A percentile compares a stretch with the other conserved stretches of the same genome.
Evolutionary conservation across 768 basidiomycete genomes (phyloP).

Genomic region (Chiua virens): DNA sequence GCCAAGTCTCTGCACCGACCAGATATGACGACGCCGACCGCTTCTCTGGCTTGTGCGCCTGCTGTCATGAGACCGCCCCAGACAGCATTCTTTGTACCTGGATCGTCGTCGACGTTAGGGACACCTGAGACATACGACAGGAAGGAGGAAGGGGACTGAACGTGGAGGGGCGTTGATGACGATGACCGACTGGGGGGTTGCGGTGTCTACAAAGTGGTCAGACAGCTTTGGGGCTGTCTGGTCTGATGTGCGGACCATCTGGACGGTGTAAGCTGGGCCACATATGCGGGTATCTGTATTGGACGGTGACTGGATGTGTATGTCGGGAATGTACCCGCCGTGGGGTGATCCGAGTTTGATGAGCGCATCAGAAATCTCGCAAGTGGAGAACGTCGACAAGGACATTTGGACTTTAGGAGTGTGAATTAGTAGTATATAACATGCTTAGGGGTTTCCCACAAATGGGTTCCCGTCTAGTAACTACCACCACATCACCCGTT

Average conservation of each 20-base stretch:
- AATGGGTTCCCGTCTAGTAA: not conserved
- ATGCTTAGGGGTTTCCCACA: constrained; percentile 4
- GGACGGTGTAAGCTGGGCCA: constrained; percentile 85
- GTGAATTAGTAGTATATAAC: not conserved
- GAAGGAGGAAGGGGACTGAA: constrained; percentile 38
- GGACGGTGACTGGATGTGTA: constrained; percentile 47
- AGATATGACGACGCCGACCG: constrained; percentile 76
- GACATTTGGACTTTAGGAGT: constrained; percentile 14
- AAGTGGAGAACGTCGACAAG: constrained; percentile 53
- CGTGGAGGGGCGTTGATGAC: constrained; percentile 75
- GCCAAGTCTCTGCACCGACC: constrained; percentile 83
- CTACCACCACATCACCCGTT: not conserved
- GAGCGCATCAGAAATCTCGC: constrained; percentile 88
- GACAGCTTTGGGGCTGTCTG: constrained; percentile 59
- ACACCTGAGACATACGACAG: not conserved
- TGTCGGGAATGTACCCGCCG: constrained; percentile 82
- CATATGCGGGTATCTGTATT: constrained; percentile 49
- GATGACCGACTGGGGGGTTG: constrained; percentile 60
- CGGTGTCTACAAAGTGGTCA: constrained; percentile 82
- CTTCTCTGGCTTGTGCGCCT: constrained; percentile 70
- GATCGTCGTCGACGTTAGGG: not conserved
- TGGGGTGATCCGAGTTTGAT: constrained; percentile 70
- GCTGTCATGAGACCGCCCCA: constrained; percentile 95
- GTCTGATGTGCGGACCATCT: constrained; percentile 68
- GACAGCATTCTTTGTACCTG: constrained; percentile 76